phyloP scores from a whole-genome alignment of 306 rosid genomes.

The Trifolium repens region DNA sequence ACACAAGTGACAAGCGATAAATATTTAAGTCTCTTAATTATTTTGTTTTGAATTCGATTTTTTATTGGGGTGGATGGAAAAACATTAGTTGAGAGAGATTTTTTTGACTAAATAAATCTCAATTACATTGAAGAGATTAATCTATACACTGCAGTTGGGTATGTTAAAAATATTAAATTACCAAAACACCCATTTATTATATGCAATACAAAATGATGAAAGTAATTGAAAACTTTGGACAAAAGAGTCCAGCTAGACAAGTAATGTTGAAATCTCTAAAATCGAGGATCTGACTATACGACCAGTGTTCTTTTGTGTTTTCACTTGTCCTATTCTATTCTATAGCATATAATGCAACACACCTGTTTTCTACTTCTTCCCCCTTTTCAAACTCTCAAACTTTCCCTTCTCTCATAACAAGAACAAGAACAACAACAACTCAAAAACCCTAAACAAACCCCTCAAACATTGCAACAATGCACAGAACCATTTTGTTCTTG shows the following conservation, averaged over 20 bases:
- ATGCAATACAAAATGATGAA: background rate
- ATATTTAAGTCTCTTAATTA: too few relatives aligned
- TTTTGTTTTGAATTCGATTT: too few relatives aligned
- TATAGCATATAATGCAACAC: conserved; percentile 26
- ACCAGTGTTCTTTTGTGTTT: conserved; percentile 40
- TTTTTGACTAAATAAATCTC: too few relatives aligned
- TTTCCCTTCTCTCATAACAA: conserved; percentile 19
- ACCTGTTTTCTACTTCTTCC: conserved; percentile 38
- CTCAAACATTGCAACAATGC: background rate
- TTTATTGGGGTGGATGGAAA: too few relatives aligned
- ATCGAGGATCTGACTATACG: conserved; percentile 46
- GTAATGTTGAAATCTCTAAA: conserved; percentile 38
- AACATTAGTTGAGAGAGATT: too few relatives aligned
- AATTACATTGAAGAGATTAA: too few relatives aligned
- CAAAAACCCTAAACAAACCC: conserved; percentile 32
- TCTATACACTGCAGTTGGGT: too few relatives aligned
- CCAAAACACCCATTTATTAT: too few relatives aligned
- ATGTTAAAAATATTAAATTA: too few relatives aligned
- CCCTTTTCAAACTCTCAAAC: conserved; percentile 19
- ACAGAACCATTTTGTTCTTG: background rate
- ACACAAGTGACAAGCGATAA: too few relatives aligned
- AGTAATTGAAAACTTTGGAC: background rate
- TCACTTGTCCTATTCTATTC: conserved; percentile 11
- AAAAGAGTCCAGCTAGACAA: conserved; percentile 46
- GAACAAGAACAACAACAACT: conserved; percentile 1